phyloP scores from a whole-genome alignment of 2,329 filamentous ascomycete genomes.

The Ophiostoma sp. region DNA sequence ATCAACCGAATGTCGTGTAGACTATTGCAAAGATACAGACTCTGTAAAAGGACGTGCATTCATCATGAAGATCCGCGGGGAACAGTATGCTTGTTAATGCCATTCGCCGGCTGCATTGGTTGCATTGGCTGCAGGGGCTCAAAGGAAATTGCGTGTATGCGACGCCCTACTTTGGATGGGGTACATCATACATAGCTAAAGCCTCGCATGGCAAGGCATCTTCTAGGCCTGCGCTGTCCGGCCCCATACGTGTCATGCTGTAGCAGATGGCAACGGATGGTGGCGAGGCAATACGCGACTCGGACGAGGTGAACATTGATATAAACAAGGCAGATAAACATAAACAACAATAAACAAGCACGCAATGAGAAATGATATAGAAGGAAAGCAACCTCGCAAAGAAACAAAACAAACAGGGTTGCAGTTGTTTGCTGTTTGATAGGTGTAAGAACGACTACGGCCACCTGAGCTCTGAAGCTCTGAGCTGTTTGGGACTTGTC shows the following conservation, averaged over 20 bases:
- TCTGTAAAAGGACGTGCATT: neutral
- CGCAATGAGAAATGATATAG: neutral
- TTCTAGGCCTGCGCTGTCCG: neutral
- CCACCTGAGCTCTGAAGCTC: neutral
- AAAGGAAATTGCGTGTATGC: conserved; percentile 10
- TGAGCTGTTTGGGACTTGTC: neutral
- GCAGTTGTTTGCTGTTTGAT: conserved; percentile 3
- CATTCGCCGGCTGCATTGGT: neutral
- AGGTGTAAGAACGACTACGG: neutral
- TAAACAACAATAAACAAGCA: conserved; percentile 5
- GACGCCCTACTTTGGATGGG: neutral
- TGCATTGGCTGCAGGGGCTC: neutral
- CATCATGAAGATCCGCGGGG: neutral
- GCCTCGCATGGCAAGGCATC: conserved; percentile 1
- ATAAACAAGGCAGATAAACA: neutral
- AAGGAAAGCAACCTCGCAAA: neutral
- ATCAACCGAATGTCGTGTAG: neutral
- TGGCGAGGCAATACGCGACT: neutral
- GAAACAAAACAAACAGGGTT: conserved; percentile 1
- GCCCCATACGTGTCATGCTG: neutral
- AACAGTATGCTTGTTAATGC: conserved; percentile 8
- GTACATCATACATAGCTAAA: neutral
- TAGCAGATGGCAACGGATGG: neutral
- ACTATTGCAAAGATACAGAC: neutral
- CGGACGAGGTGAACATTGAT: neutral